Percentiles rank a stretch among this genome's conserved stretches.
These are phyloP conservation scores for Penicillium oxalicum DNA, from an alignment of 2,329 filamentous ascomycete genomes.

Conservation along the genomic window DNA sequence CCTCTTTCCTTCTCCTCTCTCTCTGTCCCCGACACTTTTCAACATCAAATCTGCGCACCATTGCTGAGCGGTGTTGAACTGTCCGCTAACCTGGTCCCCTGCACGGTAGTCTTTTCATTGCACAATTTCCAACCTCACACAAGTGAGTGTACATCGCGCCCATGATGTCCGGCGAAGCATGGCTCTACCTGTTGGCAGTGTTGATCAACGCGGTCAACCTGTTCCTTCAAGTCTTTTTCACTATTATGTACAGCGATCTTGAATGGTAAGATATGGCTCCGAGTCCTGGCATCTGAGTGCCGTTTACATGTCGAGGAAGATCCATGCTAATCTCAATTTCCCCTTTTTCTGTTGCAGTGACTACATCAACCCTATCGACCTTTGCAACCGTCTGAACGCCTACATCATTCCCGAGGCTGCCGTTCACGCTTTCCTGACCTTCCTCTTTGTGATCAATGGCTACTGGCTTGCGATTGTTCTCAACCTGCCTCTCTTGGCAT, in stretches of 20 bases:
- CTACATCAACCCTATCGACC: conserved; percentile 99
- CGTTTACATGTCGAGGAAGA: background rate
- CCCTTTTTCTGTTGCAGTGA: conserved; percentile 55
- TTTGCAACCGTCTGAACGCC: conserved; percentile 99
- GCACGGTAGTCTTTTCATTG: conserved; percentile 3
- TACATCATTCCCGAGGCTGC: conserved; percentile 99
- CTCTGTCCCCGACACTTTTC: conserved; percentile 1
- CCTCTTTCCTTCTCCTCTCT: too few relatives aligned
- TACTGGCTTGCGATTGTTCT: conserved; percentile 94
- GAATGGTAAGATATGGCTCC: conserved; percentile 71
- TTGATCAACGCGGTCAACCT: conserved; percentile 99
- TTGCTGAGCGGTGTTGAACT: conserved; percentile 2
- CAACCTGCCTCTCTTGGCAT: conserved; percentile 84
- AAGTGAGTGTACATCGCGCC: conserved; percentile 12
- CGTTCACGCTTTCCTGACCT: conserved; percentile 91
- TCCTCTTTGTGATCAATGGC: conserved; percentile 95
- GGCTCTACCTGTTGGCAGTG: conserved; percentile 96
- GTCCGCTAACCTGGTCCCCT: background rate
- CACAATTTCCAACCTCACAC: conserved; percentile 1
- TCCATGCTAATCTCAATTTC: conserved; percentile 21
- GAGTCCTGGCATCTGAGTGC: background rate
- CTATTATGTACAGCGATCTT: conserved; percentile 99
- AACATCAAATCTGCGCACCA: background rate
- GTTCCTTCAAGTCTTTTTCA: conserved; percentile 99
- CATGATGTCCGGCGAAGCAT: conserved; percentile 94